Percentiles rank a stretch among this genome's conserved stretches.
Conservation (phyloP, 441 rosid genomes). For the Sinapis alba region DNA sequence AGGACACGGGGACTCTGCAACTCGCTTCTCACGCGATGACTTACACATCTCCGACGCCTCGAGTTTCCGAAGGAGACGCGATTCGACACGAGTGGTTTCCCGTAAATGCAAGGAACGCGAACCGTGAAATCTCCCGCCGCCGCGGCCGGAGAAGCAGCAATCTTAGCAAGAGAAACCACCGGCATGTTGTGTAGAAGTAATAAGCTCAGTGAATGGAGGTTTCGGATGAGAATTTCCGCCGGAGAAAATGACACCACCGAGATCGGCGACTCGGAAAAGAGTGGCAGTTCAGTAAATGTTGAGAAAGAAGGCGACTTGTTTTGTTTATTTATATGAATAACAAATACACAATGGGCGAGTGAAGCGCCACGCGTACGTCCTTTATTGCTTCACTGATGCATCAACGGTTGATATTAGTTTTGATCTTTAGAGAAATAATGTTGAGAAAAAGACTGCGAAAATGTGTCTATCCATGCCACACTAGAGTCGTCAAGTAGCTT, state of each 20-base stretch:
- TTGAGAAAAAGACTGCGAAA: not conserved
- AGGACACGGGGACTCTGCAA: slow-evolving; percentile 23
- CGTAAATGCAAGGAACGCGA: slow-evolving; percentile 27
- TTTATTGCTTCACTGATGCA: not conserved
- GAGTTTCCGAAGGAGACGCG: slow-evolving; percentile 27
- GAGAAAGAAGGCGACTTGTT: slow-evolving; percentile 16
- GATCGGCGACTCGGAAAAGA: slow-evolving; percentile 22
- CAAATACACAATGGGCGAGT: slow-evolving; percentile 12
- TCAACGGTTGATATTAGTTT: slow-evolving; percentile 10
- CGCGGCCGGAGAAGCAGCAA: slow-evolving; percentile 16
- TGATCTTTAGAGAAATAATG: not conserved
- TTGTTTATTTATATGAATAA: slow-evolving; percentile 1
- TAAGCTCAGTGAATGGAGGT: slow-evolving; percentile 19
- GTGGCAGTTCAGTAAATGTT: slow-evolving; percentile 33
- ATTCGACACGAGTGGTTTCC: slow-evolving; percentile 22
- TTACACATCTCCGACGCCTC: slow-evolving; percentile 24
- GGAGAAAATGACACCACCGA: slow-evolving; percentile 21
- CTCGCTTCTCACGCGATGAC: slow-evolving; percentile 30
- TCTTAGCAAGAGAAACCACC: slow-evolving; percentile 39
- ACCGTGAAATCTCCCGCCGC: slow-evolving; percentile 20
- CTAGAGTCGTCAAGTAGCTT: slow-evolving; percentile 29
- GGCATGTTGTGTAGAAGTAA: slow-evolving; percentile 27
- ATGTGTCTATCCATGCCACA: slow-evolving; percentile 10
- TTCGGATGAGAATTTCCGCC: not conserved
- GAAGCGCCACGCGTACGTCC: slow-evolving; percentile 22